Evolutionary conservation across 148 eudicot species (phyloP).

Genomic region (Nepenthes gracilis): DNA sequence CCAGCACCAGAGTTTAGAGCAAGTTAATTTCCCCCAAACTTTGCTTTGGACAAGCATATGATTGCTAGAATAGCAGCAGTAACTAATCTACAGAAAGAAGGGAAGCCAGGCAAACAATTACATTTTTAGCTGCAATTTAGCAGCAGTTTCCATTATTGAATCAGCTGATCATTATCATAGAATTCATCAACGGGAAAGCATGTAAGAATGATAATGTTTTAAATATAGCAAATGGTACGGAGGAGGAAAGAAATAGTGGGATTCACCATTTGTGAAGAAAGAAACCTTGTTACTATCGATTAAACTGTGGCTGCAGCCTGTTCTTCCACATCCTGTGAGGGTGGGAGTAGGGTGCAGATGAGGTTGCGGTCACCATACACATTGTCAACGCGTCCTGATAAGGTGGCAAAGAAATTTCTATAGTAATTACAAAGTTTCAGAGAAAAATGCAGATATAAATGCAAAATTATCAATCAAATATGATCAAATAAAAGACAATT

Average conservation of each 20-base stretch:
- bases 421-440: not conserved
- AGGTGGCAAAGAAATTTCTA: not conserved
- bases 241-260: not conserved
- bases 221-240: conserved; percentile 21
- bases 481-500: too few species aligned
- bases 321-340: conserved; percentile 66
- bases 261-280: not conserved
- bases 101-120: conserved; percentile 2
- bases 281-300: conserved; percentile 5
- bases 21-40: too few species aligned
- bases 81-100: not conserved
- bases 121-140: conserved; percentile 5
- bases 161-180: conserved; percentile 5
- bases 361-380: conserved; percentile 98
- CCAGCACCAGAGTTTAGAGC: too few species aligned
- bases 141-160: conserved; percentile 1
- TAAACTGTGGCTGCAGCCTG: conserved; percentile 76
- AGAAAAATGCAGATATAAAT: not conserved
- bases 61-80: not conserved
- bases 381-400: conserved; percentile 82
- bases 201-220: conserved; percentile 1
- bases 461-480: too few species aligned
- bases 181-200: not conserved
- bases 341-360: conserved; percentile 79
- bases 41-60: too few species aligned